Evolutionary conservation across 169 alveolate species (phyloP).

Genomic region (Eimeria acervulina): DNA sequence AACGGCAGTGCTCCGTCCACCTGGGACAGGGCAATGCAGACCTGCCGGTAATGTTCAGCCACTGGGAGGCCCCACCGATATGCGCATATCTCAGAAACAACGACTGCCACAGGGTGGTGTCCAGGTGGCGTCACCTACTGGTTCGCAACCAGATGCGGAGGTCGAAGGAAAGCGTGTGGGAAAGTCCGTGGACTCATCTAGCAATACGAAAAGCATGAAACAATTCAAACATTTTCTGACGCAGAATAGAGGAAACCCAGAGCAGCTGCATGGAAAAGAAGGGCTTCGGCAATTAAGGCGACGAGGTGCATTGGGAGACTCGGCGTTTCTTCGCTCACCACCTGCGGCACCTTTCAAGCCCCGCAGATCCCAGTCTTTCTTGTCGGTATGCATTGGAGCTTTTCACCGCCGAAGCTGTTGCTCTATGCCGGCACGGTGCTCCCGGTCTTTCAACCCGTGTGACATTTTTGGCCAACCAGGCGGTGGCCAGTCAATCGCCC

Average conservation of each 20-base stretch:
- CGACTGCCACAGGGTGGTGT: conserved; percentile 18
- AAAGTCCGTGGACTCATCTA: neutral
- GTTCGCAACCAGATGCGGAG: conserved; percentile 42
- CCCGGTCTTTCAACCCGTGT: conserved; percentile 6
- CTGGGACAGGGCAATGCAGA: conserved; percentile 11
- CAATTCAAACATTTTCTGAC: neutral
- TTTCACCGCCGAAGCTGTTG: conserved; percentile 54
- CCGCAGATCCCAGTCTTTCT: conserved; percentile 56
- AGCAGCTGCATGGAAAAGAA: neutral
- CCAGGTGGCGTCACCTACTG: neutral
- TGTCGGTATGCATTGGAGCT: conserved; percentile 54
- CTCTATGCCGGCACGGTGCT: conserved; percentile 34
- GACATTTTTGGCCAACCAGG: conserved; percentile 2
- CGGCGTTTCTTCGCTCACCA: conserved; percentile 31
- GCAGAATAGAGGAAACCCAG: neutral
- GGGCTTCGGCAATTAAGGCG: conserved; percentile 43
- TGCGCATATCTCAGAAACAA: conserved; percentile 19
- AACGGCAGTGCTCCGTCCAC: conserved; percentile 49
- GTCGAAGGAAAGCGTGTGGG: conserved; percentile 17
- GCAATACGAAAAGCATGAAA: neutral
- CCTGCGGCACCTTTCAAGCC: conserved; percentile 10
- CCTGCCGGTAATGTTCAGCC: conserved; percentile 13
- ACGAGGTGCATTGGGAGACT: conserved; percentile 47
- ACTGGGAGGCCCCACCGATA: conserved; percentile 4
- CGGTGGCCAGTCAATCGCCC: neutral